phyloP scores from a whole-genome alignment of 2,329 filamentous ascomycete species.

The Hypoxylon sp. region DNA sequence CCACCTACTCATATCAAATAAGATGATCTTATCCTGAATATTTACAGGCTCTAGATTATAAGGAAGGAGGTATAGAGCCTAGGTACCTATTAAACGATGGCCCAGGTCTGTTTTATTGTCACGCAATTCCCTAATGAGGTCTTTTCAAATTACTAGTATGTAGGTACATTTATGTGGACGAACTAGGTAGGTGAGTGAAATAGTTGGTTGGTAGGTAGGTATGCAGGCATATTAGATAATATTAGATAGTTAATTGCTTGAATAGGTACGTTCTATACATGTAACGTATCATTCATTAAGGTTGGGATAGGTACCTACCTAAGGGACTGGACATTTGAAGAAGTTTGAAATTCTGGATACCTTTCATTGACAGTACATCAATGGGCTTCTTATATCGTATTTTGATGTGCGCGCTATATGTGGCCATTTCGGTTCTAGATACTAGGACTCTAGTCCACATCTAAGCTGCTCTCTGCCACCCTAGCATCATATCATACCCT shows the following conservation, averaged over 20 bases:
- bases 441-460: neutral
- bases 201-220: neutral
- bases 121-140: neutral
- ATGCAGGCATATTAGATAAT: no score
- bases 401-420: neutral
- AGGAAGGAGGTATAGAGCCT: neutral
- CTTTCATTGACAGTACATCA: neutral
- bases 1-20: neutral
- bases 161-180: neutral
- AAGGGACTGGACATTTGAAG: neutral
- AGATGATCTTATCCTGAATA: neutral
- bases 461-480: neutral
- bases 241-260: no score
- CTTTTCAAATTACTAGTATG: neutral
- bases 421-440: neutral
- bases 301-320: neutral
- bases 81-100: neutral
- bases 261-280: neutral
- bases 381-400: neutral
- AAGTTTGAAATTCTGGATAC: neutral
- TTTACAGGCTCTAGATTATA: neutral
- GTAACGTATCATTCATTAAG: neutral
- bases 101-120: neutral
- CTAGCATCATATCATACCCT: neutral
- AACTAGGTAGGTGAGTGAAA: neutral